Evolutionary conservation across 2,329 filamentous ascomycete genomes (phyloP), one percentile per base, ranked within the genome.

Genomic region (Cylindrodendrum hubeiense): DNA sequence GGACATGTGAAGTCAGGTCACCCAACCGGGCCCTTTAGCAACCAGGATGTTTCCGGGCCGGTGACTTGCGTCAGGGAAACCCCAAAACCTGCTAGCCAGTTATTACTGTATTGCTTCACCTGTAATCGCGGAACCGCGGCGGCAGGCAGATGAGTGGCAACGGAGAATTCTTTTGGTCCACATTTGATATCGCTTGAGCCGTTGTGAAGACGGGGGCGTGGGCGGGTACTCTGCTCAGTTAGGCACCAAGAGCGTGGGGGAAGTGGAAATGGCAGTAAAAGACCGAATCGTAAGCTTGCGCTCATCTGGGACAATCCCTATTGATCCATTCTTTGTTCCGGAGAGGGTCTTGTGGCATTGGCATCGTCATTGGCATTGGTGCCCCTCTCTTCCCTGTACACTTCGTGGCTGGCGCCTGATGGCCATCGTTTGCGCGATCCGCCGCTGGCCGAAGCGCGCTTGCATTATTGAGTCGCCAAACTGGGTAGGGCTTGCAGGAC

Each of bases 191-290:
- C 41, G 37, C 37, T 53, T 43, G 37, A 55, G 37, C 58, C 46
- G 37, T 49, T 57, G 46, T 21, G 30, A 5, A 19, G 47, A 50
- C n/a, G 28, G 17, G 47, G 47, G 47, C 26, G n/a, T 6, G 12
- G n/a, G 47, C 47, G 17, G 47, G 47, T 19, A 12, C n/a, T 21
- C 28, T 15, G 21, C n/a, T 33, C 28, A 33, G 47, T 50, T 50
- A 57, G 66, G 71, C 71, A 71, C 61, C 64, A 70, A 67, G 50
- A 44, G 52, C 49, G 63, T 57, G 65, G 57, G 65, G 62, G 52
- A 50, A 63, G 51, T 46, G 56, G 55, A 50, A 67, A 64, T 46
- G 54, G 50, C 37, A 51, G 34, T n/a, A 39, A 49, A 55, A 52
- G 59, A 56, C 60, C 53, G 37, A 60, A 56, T 46, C 28, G 43